Evolutionary conservation across 176 grass and related monocot species (phyloP).

Genomic region (Juncus effusus): DNA sequence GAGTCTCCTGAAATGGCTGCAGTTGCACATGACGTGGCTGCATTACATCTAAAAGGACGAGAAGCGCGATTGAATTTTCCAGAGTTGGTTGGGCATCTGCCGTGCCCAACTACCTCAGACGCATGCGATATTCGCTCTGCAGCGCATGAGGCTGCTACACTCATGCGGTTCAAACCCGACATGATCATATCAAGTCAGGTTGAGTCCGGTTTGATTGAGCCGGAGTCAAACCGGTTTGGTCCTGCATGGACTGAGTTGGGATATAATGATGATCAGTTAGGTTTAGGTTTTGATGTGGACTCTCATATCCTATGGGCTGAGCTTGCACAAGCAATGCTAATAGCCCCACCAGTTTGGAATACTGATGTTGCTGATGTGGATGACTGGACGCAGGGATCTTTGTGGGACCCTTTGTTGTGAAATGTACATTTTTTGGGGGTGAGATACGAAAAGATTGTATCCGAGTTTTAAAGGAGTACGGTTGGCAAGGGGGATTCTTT

Average conservation of each 20-base stretch:
- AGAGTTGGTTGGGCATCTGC: conserved; percentile 41
- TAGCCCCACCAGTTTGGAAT: conserved; percentile 73
- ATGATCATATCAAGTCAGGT: conserved; percentile 2
- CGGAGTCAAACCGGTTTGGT: background rate
- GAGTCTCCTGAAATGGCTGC: conserved; percentile 91
- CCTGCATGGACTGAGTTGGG: conserved; percentile 26
- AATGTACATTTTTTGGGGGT: conserved; percentile 16
- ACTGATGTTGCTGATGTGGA: conserved; percentile 37
- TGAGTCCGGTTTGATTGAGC: conserved; percentile 8
- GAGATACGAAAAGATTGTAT: conserved; percentile 13
- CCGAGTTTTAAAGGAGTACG: conserved; percentile 13
- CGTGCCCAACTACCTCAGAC: conserved; percentile 54
- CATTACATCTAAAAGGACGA: conserved; percentile 50
- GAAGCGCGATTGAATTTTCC: conserved; percentile 83
- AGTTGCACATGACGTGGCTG: conserved; percentile 85
- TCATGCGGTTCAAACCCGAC: conserved; percentile 45
- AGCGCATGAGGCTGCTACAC: conserved; percentile 62
- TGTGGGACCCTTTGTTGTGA: conserved; percentile 65
- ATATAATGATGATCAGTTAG: conserved; percentile 41
- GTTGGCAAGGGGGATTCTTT: conserved; percentile 1
- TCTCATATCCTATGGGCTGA: conserved; percentile 85
- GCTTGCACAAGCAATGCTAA: conserved; percentile 76
- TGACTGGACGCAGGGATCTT: conserved; percentile 54
- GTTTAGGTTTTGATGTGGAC: background rate
- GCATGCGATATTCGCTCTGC: conserved; percentile 74